phyloP scores from a whole-genome alignment of 2,329 filamentous ascomycete genomes.

The Tolypocladium pustulatum region DNA sequence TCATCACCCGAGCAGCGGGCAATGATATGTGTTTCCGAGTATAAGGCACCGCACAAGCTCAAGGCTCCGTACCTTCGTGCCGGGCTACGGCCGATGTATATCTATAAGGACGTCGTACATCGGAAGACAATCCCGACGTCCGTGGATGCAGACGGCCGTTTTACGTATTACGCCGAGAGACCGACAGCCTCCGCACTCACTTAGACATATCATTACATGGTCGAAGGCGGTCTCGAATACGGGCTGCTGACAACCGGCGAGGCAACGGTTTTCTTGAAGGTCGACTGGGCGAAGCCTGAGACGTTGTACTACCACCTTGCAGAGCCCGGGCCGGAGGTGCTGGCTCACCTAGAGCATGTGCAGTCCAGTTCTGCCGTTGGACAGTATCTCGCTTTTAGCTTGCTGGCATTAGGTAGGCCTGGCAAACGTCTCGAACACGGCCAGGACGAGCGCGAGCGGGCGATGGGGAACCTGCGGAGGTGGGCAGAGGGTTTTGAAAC shows the following conservation, averaged over 20 bases:
- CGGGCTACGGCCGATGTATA: conserved; percentile 29
- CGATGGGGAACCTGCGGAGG: too few relatives aligned
- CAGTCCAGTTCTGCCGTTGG: conserved; percentile 14
- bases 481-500: too few relatives aligned
- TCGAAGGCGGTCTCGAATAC: conserved; percentile 31
- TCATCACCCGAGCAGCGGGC: background rate
- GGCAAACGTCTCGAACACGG: too few relatives aligned
- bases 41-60: conserved; percentile 37
- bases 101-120: conserved; percentile 24
- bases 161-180: conserved; percentile 23
- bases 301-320: conserved; percentile 21
- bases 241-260: conserved; percentile 32
- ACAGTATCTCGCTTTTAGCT: conserved; percentile 12
- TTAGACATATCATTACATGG: conserved; percentile 40
- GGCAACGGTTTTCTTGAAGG: conserved; percentile 30
- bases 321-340: conserved; percentile 15
- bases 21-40: conserved; percentile 26
- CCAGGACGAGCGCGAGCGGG: too few relatives aligned
- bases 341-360: conserved; percentile 9
- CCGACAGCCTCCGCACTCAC: conserved; percentile 31
- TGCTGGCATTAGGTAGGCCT: too few relatives aligned
- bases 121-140: conserved; percentile 14
- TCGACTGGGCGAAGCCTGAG: conserved; percentile 16
- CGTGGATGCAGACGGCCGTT: conserved; percentile 16
- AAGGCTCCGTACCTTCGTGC: conserved; percentile 27